phyloP scores from a whole-genome alignment of 257 asterid species.

The Nemophila menziesii region DNA sequence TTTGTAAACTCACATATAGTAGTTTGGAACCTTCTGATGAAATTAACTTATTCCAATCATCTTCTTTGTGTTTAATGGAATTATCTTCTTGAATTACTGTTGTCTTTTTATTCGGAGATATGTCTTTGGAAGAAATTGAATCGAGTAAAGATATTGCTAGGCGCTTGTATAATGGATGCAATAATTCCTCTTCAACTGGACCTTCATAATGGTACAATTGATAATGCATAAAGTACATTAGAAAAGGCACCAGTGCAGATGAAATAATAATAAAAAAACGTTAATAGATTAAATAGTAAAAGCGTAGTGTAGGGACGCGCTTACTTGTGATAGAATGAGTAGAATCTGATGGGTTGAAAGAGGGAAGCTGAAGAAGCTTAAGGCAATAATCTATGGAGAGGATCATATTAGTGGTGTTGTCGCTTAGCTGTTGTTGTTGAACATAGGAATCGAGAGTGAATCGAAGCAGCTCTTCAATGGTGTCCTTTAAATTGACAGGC shows the following conservation, averaged over 20 bases:
- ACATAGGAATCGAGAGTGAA: conserved; percentile 32
- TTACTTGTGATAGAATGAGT: conserved; percentile 6
- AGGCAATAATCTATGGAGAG: conserved; percentile 50
- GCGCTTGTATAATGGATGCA: conserved; percentile 62
- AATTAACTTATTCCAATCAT: conserved; percentile 37
- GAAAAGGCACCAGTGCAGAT: background rate
- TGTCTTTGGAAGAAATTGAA: conserved; percentile 32
- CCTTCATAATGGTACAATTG: conserved; percentile 12
- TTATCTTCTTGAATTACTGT: conserved; percentile 19
- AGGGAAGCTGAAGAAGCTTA: conserved; percentile 42
- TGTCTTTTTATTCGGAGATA: conserved; percentile 18
- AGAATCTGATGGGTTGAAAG: conserved; percentile 14
- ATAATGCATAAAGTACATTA: background rate
- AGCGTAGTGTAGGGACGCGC: conserved; percentile 7
- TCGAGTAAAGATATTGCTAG: conserved; percentile 47
- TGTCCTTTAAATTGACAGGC: conserved; percentile 32
- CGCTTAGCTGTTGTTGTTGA: conserved; percentile 14
- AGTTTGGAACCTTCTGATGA: conserved; percentile 40
- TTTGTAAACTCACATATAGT: conserved; percentile 28
- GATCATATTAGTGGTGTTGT: conserved; percentile 20
- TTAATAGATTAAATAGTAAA: background rate
- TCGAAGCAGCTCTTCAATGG: conserved; percentile 44
- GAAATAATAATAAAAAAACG: too few relatives aligned
- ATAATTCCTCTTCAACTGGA: conserved; percentile 38
- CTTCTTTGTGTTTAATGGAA: conserved; percentile 24